Evolutionary conservation across 352 stramenopile genomes (phyloP), one percentile per base, ranked within the genome.

Genomic region (Pythium guiyangense): DNA sequence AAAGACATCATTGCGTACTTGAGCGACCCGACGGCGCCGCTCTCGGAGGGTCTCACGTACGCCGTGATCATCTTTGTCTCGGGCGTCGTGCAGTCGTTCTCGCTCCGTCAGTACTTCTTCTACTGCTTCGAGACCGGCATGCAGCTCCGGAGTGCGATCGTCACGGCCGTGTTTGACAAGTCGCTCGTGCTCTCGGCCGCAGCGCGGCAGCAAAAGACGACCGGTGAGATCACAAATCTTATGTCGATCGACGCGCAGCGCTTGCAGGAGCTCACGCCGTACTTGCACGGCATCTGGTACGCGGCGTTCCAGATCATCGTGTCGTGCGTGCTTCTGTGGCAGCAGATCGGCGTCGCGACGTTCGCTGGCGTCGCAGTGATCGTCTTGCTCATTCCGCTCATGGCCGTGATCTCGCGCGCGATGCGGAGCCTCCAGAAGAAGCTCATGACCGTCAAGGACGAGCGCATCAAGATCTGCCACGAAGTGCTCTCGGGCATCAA

Each of bases 211-310:
- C 77, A 90, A 59, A 79, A 75, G 54, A 95, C 79, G 34, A 84
- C 91, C 25, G 96, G 96, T 51, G 92, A 98, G 77, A 98, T 99
- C 64, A 97, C 92, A 14, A 99, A 99, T 67, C 85, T 99, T 35
- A 98, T 99, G 79, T 97, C 91, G 9, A 97, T 98, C 67, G 96
- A 99, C 72, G 94, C 94, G 12, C 84, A 98, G 72, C 82, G 93
- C 14, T 75, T 99, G 46, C 96, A 99, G 66, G 90, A 98, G 49
- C 77, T 98, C 47, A 97, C 93, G 52, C 85, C 90, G 25, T 98
- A 98, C 68, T 62, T 98, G 18, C 83, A 97, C 60, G 89, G 94
- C 48, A 84, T 97, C 44, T 92, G 94, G 74, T 92, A 90, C 52
- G 90, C 91, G 11, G 58, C 75, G 2, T 92, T 90, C 69, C 83